Base-by-base conservation (phyloP, 345 rosid species). In the Populus pruinosa region DNA sequence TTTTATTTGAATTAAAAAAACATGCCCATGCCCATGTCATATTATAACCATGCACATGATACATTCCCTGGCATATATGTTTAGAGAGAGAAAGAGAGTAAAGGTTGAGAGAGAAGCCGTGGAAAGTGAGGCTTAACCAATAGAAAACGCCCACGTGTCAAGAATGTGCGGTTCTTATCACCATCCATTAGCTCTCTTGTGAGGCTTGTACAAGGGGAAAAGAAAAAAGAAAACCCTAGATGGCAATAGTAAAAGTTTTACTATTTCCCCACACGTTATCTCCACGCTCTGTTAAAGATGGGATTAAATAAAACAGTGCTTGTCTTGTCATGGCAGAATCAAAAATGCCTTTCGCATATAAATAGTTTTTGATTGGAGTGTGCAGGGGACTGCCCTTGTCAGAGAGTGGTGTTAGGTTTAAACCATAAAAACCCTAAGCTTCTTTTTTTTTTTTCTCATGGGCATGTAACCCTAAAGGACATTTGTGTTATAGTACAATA, bases 131-230 rank as follows among this genome's bases (percentile, higher is more conserved):
- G 38, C 18, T 5, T 0, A 20, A 0, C 89, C 86, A 87, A 84
- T 80, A 5, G 70, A 0, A 63, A 10, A 0, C 0, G 0, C 0
- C 81, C 92, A 85, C 88, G 90, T 91, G 90, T 70, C 76, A 44
- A 27, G 41, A 33, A 76, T 77, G 82, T 87, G 91, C 87, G 93
- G 86, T 83, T 88, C 93, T 92, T 86, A 89, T 91, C 91, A 83
- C 88, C 77, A 77, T 80, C 90, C 91, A 85, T 83, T 86, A 78
- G 69, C 65, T 38, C 39, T 56, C 18, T 56, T 78, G 76, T 56
- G 82, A 65, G 74, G 77, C 35, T 25, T 36, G 6, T 11, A 39
- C 17, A 35, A 81, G 29, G 38, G 43, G 41, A 23, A n/a, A 0
- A 59, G 5, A 23, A 59, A 56, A 61, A 76, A 68, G 67, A 73